Percentiles rank a stretch among this genome's conserved stretches.
phyloP scores from a whole-genome alignment of 768 basidiomycete genomes.

The Termitomyces sp. region DNA sequence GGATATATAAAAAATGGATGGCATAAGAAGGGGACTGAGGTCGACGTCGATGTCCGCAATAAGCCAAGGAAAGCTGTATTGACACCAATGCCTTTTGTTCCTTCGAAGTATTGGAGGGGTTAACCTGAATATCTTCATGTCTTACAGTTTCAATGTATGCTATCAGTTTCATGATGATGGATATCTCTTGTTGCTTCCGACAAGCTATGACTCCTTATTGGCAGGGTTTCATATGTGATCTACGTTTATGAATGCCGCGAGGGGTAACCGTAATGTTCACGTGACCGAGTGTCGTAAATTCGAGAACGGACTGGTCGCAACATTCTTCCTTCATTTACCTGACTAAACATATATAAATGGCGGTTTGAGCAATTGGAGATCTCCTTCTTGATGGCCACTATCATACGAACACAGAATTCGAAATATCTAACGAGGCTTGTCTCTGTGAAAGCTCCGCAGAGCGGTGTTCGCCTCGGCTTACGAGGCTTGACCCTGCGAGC shows the following conservation, averaged over 20 bases:
- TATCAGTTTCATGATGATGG: background rate
- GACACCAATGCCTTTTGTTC: slow-evolving; percentile 84
- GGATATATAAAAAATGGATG: slow-evolving; percentile 77
- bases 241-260: no score
- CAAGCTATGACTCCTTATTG: no score
- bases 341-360: slow-evolving; percentile 2
- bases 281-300: slow-evolving; percentile 1
- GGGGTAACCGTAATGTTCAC: background rate
- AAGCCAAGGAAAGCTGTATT: slow-evolving; percentile 72
- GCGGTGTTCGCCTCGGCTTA: slow-evolving; percentile 6
- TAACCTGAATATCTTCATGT: background rate
- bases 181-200: no score
- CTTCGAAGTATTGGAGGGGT: slow-evolving; percentile 77
- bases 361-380: background rate
- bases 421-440: background rate
- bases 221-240: no score
- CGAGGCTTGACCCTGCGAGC: slow-evolving; percentile 4
- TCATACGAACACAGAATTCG: slow-evolving; percentile 2
- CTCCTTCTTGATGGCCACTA: background rate
- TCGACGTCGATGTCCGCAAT: slow-evolving; percentile 80
- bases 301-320: slow-evolving; percentile 1
- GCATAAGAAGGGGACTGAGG: slow-evolving; percentile 87
- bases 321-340: background rate
- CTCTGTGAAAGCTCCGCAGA: background rate
- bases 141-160: background rate